Evolutionary conservation across 495 filamentous ascomycete genomes (phyloP).

Genomic region (Aspergillus steynii): DNA sequence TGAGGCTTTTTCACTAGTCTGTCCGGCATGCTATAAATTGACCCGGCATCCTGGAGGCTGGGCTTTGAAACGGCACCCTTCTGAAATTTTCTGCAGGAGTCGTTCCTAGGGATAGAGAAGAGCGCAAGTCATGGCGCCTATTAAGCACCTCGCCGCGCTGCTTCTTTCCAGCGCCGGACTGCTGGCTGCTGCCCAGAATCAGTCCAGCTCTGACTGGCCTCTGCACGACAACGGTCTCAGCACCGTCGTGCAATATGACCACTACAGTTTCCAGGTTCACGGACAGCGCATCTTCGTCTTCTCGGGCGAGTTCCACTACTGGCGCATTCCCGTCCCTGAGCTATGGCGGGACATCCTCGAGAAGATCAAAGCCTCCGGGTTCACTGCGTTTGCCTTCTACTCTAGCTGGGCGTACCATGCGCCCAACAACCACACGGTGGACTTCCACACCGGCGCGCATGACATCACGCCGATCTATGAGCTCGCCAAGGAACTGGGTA

Average conservation of each 20-base stretch:
- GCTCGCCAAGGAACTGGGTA: slow-evolving; percentile 51
- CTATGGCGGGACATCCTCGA: slow-evolving; percentile 62
- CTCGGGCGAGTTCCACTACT: slow-evolving; percentile 63
- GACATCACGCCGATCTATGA: slow-evolving; percentile 54
- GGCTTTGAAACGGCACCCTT: background rate
- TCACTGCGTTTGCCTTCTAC: slow-evolving; percentile 57
- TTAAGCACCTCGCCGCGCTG: slow-evolving; percentile 14
- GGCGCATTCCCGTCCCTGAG: slow-evolving; percentile 58
- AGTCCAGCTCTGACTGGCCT: slow-evolving; percentile 40
- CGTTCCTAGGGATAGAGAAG: background rate
- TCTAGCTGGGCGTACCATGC: slow-evolving; percentile 59
- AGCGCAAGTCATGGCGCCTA: slow-evolving; percentile 11
- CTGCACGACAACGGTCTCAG: slow-evolving; percentile 52
- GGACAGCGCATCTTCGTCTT: slow-evolving; percentile 58
- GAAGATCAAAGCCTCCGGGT: slow-evolving; percentile 64
- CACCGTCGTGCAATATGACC: slow-evolving; percentile 55
- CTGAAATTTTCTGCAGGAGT: background rate
- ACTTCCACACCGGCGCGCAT: slow-evolving; percentile 57
- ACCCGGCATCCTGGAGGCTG: background rate
- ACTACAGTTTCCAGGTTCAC: slow-evolving; percentile 59
- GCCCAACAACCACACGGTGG: slow-evolving; percentile 49
- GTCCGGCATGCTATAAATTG: slow-evolving; percentile 1
- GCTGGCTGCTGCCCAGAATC: slow-evolving; percentile 20
- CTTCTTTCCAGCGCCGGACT: slow-evolving; percentile 20
- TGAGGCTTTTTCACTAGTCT: background rate